These are phyloP conservation scores for Geotrichum carabidarum DNA, from an alignment of 1,139 yeast genomes.

Conservation along the genomic window DNA sequence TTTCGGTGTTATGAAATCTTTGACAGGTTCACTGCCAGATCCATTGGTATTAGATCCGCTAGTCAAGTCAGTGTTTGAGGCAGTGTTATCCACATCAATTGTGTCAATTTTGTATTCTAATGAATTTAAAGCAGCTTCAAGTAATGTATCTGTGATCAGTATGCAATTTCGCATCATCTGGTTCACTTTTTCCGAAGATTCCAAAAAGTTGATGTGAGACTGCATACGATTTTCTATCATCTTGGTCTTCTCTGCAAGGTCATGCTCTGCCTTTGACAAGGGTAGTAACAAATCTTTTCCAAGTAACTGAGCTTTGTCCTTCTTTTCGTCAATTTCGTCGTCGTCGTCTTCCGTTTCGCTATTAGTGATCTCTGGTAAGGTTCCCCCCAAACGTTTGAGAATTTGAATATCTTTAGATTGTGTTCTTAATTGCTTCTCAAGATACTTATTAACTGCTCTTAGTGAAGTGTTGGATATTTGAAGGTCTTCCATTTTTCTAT, in stretches of 20 bases:
- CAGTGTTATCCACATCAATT: conserved; percentile 21
- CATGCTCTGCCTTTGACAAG: conserved; percentile 4
- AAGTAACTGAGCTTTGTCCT: too few species aligned
- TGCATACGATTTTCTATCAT: conserved; percentile 24
- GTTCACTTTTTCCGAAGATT: conserved; percentile 26
- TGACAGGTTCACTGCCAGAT: background rate
- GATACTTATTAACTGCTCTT: conserved; percentile 29
- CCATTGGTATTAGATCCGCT: conserved; percentile 3
- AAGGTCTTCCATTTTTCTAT: conserved; percentile 30
- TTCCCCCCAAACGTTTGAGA: conserved; percentile 5
- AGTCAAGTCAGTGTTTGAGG: conserved; percentile 15
- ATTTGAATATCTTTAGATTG: conserved; percentile 24
- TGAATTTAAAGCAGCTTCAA: conserved; percentile 25
- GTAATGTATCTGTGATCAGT: conserved; percentile 23
- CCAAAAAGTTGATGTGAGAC: conserved; percentile 26
- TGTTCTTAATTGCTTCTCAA: conserved; percentile 27
- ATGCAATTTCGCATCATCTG: conserved; percentile 26
- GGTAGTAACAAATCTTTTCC: background rate
- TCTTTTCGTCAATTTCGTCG: conserved; percentile 15
- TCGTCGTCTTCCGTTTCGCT: conserved; percentile 13
- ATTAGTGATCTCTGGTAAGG: background rate
- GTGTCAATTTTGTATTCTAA: conserved; percentile 25
- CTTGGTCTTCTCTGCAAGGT: conserved; percentile 20
- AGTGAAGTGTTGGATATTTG: conserved; percentile 32
- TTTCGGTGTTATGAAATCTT: background rate